Percentiles rank a stretch among this genome's conserved stretches.
Evolutionary conservation across 2,329 filamentous ascomycete species (phyloP).

Genomic region (Fusarium verticillioides): DNA sequence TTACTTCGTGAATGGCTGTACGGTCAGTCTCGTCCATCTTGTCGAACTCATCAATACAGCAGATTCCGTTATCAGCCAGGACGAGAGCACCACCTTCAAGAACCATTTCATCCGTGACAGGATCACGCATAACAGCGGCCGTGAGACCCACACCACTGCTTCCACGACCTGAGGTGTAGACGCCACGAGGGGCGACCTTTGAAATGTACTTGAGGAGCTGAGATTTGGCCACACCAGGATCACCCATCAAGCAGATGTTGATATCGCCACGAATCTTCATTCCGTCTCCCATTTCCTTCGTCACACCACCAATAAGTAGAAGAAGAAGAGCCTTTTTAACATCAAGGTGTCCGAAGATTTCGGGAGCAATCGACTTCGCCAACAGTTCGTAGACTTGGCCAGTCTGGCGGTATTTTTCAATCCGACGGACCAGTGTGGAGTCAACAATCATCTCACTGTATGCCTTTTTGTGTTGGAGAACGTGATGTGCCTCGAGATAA

Average conservation of each 20-base stretch:
- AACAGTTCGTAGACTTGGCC: conserved; percentile 97
- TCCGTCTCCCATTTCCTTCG: conserved; percentile 95
- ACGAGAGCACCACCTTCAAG: conserved; percentile 84
- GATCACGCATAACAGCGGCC: conserved; percentile 84
- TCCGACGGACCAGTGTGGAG: conserved; percentile 79
- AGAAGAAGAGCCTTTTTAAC: conserved; percentile 98
- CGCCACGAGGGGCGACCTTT: conserved; percentile 93
- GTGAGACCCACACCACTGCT: conserved; percentile 86
- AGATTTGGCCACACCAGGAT: conserved; percentile 99
- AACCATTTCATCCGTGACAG: conserved; percentile 86
- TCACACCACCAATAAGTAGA: conserved; percentile 93
- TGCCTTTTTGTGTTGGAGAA: conserved; percentile 97
- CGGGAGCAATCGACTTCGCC: conserved; percentile 94
- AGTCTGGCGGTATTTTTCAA: conserved; percentile 84
- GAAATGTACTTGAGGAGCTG: conserved; percentile 98
- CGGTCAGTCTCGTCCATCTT: conserved; percentile 89
- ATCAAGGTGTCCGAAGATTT: conserved; percentile 96
- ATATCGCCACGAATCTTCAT: conserved; percentile 99
- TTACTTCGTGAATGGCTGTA: conserved; percentile 87
- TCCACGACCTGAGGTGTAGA: conserved; percentile 84
- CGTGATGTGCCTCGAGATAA: conserved; percentile 92
- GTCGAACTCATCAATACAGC: conserved; percentile 89
- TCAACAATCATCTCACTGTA: conserved; percentile 94
- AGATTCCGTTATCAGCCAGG: conserved; percentile 84
- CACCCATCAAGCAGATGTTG: conserved; percentile 99